Percentiles rank a stretch among this genome's conserved stretches.
phyloP scores from a whole-genome alignment of 2,329 filamentous ascomycete genomes.

The Phaeosphaeriaceae sp. region DNA sequence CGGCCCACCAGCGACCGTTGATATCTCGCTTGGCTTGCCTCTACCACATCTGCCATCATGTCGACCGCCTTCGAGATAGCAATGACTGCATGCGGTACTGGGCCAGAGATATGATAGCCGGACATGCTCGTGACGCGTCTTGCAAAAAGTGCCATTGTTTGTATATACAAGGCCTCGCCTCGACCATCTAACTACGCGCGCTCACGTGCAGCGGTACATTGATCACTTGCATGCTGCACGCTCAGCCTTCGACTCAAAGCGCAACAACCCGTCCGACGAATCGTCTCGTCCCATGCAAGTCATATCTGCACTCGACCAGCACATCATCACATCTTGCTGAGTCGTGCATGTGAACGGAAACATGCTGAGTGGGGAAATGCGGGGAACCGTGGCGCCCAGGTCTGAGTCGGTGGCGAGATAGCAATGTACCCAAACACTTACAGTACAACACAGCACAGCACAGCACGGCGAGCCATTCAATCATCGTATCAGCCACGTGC shows the following conservation, averaged over 20 bases:
- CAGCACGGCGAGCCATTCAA: neutral
- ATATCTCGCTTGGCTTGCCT: constrained; percentile 8
- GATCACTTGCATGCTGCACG: constrained; percentile 5
- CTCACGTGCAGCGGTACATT: constrained; percentile 3
- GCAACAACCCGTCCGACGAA: neutral
- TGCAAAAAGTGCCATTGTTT: neutral
- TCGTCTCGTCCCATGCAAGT: constrained; percentile 1
- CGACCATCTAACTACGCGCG: neutral
- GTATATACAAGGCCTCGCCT: neutral
- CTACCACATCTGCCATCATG: neutral
- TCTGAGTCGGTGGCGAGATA: neutral
- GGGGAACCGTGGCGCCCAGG: constrained; percentile 5
- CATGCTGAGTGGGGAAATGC: constrained; percentile 4
- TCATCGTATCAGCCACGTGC: constrained; percentile 2
- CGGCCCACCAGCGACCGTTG: constrained; percentile 6
- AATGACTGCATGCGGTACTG: neutral
- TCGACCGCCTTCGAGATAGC: neutral
- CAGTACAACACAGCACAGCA: too few species aligned
- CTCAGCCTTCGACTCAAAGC: neutral
- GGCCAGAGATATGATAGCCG: neutral
- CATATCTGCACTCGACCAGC: neutral
- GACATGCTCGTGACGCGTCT: constrained; percentile 2
- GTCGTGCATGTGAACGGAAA: neutral
- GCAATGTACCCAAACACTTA: neutral
- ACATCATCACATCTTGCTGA: constrained; percentile 2